A percentile compares a stretch with the other conserved stretches of the same genome.
phyloP scores from a whole-genome alignment of 352 stramenopile genomes.

The Globisporangium camurandrum region DNA sequence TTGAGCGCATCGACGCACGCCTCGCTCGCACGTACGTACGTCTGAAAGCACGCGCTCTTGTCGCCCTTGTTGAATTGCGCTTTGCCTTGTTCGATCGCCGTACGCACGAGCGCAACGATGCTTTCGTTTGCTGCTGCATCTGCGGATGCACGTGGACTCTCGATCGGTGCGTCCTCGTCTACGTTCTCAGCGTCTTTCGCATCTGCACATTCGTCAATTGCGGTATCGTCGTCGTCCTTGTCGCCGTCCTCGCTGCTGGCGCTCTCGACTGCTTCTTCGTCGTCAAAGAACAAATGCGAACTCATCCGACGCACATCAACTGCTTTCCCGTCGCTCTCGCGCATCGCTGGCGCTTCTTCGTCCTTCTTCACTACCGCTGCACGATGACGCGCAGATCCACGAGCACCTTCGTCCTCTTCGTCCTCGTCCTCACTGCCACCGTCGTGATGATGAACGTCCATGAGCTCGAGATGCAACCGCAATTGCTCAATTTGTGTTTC shows the following conservation, averaged over 20 bases:
- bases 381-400: too few relatives aligned
- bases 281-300: conserved; percentile 11
- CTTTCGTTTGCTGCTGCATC: conserved; percentile 31
- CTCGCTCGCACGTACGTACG: conserved; percentile 45
- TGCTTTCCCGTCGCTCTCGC: conserved; percentile 4
- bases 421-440: background rate
- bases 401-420: background rate
- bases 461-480: conserved; percentile 44
- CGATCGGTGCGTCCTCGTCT: conserved; percentile 17
- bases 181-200: conserved; percentile 2
- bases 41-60: conserved; percentile 64
- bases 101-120: conserved; percentile 30
- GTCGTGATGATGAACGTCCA: conserved; percentile 16
- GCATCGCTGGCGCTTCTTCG: conserved; percentile 4
- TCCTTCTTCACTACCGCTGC: conserved; percentile 6
- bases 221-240: conserved; percentile 9
- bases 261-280: conserved; percentile 12
- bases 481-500: conserved; percentile 62
- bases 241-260: conserved; percentile 18
- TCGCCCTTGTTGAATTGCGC: conserved; percentile 69
- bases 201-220: conserved; percentile 1
- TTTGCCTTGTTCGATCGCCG: conserved; percentile 56
- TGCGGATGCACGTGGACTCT: too few relatives aligned
- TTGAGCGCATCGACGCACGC: conserved; percentile 33
- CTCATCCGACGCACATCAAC: conserved; percentile 1